Base-by-base conservation (phyloP, 2,329 filamentous ascomycete species). In the Aureobasidium sp. region DNA sequence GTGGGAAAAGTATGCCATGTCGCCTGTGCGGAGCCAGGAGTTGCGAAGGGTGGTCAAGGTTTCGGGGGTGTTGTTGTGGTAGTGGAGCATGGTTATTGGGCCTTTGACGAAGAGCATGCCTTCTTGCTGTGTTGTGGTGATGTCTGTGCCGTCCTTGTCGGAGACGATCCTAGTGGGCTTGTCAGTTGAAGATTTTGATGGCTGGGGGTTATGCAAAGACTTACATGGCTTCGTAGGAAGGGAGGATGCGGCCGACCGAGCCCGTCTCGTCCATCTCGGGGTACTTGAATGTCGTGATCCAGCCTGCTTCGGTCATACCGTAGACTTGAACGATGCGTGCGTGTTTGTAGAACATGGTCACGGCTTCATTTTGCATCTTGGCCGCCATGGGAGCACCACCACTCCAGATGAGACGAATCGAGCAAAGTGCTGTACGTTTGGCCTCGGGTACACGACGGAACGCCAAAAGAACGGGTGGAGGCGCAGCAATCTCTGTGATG, bases 231-330 rank as follows among this genome's bases (percentile, higher is more conserved):
- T 76, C 69, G 27, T 68, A 68, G 27, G 77, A 78, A 0, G 77
- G 69, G 12, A 81, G 63, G 8, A 76, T 68, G 2, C 74, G 70
- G 5, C 81, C 81, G 8, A 84, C 77, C 45, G 79, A 81, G 25
- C 75, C 79, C 5, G 75, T 75, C 17, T 70, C 67, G 49, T 79
- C 78, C 15, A 71, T 68, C 57, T 78, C 71, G 2, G 66, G 66
- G 59, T 72, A 74, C 60, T 77, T 75, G 67, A 79, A 76, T 2
- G 70, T 73, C 66, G 74, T 66, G 71, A 75, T 61, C 81, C 81
- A 66, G 70, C 75, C 69, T 2, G 69, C 69, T 64, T 84, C 82
- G 0, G 81, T 83, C 77, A 83, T 82, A 1, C 82, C 82, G 76
- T 79, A 84, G 41, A 81, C 74, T 63, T 81, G 79, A 11, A 73